Evolutionary conservation across 495 filamentous ascomycete genomes (phyloP), one percentile per base, ranked within the genome.

Genomic region (Daldinia caldariorum): DNA sequence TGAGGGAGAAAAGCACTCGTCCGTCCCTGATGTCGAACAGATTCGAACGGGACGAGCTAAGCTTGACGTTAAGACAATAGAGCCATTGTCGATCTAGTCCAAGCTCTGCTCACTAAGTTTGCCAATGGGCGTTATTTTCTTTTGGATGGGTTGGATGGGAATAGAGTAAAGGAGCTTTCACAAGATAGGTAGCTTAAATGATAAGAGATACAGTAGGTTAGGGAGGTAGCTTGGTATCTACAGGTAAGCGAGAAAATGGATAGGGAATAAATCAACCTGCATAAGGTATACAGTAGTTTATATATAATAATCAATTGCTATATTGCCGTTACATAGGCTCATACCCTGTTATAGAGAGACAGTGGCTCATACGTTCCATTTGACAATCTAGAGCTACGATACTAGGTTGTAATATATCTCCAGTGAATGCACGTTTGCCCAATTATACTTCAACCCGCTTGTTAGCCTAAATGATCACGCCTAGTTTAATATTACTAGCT

Each of bases 1-100:
- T n/a, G 75, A 79, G 70, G 81, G 80, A 12, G 71, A 79, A 57
- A 83, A 81, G 49, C 82, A 83, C 71, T 81, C 79, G n/a, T 65
- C 74, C 16, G 78, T 83, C 12, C 78, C 81, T 0, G 80, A 83
- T 49, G 65, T 83, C 3, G 82, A 83, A 56, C 58, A 74, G 31
- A 70, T 84, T 20, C 77, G 77, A 4, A 71, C 51, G 7, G 81
- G 81, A 10, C 57, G 73, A 13, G 75, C 68, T 34, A 65, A 58
- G 39, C 35, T 65, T 6, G 62, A 65, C 43, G 62, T 50, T 16
- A 53, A 55, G 12, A 55, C 29, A 4, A 47, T 47, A 20, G 43
- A 22, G 7, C 43, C 22, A 9, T 22, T 7, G 34, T 7, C 6
- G 34, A 7, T 35, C 6, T 35, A 10, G 34, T 35, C 34, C 5